Evolutionary conservation across 2,329 filamentous ascomycete species (phyloP).

Genomic region (Claviceps monticola): DNA sequence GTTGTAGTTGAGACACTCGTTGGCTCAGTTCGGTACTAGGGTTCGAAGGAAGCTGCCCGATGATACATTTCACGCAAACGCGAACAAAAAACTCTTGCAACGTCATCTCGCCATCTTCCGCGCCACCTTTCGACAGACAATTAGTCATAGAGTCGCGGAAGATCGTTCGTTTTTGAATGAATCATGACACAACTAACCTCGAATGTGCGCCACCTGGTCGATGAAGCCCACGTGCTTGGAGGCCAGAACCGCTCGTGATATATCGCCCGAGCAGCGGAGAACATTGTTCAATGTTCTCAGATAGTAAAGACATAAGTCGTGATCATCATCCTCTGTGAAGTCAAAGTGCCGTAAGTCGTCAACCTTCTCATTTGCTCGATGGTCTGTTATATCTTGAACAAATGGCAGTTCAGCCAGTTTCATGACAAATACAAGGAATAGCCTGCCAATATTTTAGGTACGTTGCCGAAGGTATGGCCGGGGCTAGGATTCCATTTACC

Average conservation of each 20-base stretch:
- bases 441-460: constrained; percentile 22
- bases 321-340: constrained; percentile 47
- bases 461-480: background rate
- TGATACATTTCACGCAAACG: constrained; percentile 49
- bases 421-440: constrained; percentile 46
- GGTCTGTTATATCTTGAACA: constrained; percentile 16
- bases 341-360: constrained; percentile 8
- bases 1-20: constrained; percentile 53
- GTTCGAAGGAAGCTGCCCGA: constrained; percentile 10
- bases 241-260: constrained; percentile 57
- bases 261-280: constrained; percentile 50
- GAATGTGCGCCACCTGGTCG: constrained; percentile 20
- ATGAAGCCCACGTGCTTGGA: constrained; percentile 33
- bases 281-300: constrained; percentile 62
- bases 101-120: constrained; percentile 40
- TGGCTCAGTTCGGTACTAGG: constrained; percentile 14
- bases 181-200: constrained; percentile 29
- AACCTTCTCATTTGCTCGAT: constrained; percentile 7
- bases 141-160: background rate
- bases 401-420: constrained; percentile 45
- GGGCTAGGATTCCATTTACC: constrained; percentile 27
- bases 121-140: constrained; percentile 26
- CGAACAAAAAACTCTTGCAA: constrained; percentile 56
- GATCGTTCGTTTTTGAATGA: background rate
- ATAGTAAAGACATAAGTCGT: constrained; percentile 67